Percentiles rank a stretch among this genome's conserved stretches.
phyloP scores from a whole-genome alignment of 768 basidiomycete species.

The Leccinum olivaceopallidum region DNA sequence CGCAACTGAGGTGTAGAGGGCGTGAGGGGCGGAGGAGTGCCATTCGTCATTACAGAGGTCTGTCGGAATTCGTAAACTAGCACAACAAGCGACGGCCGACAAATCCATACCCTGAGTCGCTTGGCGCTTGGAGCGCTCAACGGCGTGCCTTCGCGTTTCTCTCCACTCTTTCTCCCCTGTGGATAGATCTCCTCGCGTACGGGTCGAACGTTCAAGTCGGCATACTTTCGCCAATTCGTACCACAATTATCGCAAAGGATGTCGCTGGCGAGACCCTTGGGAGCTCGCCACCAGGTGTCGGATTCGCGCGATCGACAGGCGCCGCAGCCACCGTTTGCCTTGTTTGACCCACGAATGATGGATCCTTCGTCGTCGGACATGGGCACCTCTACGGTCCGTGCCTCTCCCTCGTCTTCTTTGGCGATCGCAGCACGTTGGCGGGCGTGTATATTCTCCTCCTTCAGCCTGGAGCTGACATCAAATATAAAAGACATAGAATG shows the following conservation, averaged over 20 bases:
- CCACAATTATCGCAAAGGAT: conserved; percentile 88
- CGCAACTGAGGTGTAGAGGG: conserved; percentile 60
- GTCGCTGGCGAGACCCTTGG: conserved; percentile 74
- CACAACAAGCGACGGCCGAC: background rate
- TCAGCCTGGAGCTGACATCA: conserved; percentile 55
- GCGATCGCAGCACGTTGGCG: conserved; percentile 37
- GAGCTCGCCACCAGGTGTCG: conserved; percentile 88
- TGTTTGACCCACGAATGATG: conserved; percentile 57
- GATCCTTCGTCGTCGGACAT: conserved; percentile 76
- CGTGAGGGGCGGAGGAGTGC: conserved; percentile 62
- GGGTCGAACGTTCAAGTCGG: conserved; percentile 78
- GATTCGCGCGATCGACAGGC: conserved; percentile 85
- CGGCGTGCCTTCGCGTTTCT: conserved; percentile 65
- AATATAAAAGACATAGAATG: conserved; percentile 10
- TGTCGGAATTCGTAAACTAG: conserved; percentile 8
- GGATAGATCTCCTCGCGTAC: conserved; percentile 64
- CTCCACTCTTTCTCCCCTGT: conserved; percentile 40
- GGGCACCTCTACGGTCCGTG: conserved; percentile 32
- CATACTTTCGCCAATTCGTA: conserved; percentile 90
- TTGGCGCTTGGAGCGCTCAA: conserved; percentile 55
- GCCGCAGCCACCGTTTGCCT: conserved; percentile 64
- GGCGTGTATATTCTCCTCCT: conserved; percentile 64
- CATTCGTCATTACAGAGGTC: conserved; percentile 44
- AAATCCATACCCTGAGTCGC: conserved; percentile 54
- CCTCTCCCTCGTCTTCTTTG: conserved; percentile 27